These are phyloP conservation scores for Dryadomyces quercivorus DNA, from an alignment of 2,329 filamentous ascomycete genomes.

Conservation along the genomic window DNA sequence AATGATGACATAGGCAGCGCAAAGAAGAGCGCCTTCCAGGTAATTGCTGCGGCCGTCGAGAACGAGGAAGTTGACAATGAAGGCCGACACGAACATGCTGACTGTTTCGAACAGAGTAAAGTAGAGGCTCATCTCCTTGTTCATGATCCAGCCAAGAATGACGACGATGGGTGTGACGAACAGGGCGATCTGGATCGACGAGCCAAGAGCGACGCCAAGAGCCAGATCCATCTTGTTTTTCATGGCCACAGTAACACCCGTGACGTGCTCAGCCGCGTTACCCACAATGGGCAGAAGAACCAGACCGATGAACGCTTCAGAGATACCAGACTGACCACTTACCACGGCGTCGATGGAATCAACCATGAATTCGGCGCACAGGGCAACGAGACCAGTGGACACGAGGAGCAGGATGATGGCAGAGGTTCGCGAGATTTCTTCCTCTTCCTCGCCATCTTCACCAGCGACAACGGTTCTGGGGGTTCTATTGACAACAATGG, in stretches of 20 bases:
- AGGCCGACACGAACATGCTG: conserved; percentile 55
- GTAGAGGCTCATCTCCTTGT: conserved; percentile 48
- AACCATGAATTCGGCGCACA: conserved; percentile 51
- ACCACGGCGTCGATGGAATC: conserved; percentile 45
- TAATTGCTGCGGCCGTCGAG: conserved; percentile 60
- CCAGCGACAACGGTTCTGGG: conserved; percentile 4
- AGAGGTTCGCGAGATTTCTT: conserved; percentile 26
- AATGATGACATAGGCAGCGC: conserved; percentile 18
- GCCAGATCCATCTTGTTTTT: conserved; percentile 52
- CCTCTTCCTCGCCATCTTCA: conserved; percentile 19
- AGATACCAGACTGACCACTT: conserved; percentile 28
- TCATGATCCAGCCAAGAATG: conserved; percentile 44
- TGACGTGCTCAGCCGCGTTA: conserved; percentile 52
- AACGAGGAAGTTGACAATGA: conserved; percentile 67
- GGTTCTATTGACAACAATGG: conserved; percentile 18
- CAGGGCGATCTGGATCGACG: conserved; percentile 48
- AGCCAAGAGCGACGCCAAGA: conserved; percentile 47
- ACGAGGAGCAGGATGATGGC: conserved; percentile 38
- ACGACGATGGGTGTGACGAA: conserved; percentile 50
- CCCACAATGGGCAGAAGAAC: conserved; percentile 51
- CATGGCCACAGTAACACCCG: conserved; percentile 44
- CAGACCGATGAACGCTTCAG: conserved; percentile 46
- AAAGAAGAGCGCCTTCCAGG: conserved; percentile 26
- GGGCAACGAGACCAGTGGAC: conserved; percentile 42
- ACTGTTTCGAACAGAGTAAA: conserved; percentile 69